A percentile compares a stretch with the other conserved stretches of the same genome.
Conservation (phyloP, 2,329 filamentous ascomycete genomes). For the Alternaria novae-zelandiae region DNA sequence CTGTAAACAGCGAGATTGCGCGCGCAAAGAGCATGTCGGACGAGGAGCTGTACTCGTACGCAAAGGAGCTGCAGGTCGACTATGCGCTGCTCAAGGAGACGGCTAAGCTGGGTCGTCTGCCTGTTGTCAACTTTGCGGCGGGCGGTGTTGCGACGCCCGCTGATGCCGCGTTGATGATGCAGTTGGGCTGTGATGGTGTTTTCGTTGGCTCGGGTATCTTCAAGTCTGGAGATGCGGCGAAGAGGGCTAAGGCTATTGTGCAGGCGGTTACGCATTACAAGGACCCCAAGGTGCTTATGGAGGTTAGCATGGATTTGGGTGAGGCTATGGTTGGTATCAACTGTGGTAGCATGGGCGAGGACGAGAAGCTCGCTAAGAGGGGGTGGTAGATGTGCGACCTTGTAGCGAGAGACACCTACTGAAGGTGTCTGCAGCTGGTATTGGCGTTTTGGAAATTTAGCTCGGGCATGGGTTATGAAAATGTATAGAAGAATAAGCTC, state of each 20-base stretch:
- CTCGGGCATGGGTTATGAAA: not conserved
- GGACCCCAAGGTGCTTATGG: slow-evolving; percentile 82
- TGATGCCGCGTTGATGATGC: slow-evolving; percentile 98
- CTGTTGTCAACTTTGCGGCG: slow-evolving; percentile 97
- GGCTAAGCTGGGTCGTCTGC: slow-evolving; percentile 83
- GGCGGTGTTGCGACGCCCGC: slow-evolving; percentile 99
- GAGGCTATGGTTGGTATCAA: slow-evolving; percentile 99
- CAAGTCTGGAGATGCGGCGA: slow-evolving; percentile 89
- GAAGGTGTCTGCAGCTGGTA: not conserved
- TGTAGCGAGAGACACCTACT: not conserved
- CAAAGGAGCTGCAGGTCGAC: slow-evolving; percentile 81
- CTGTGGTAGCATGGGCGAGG: slow-evolving; percentile 75
- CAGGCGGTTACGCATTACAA: slow-evolving; percentile 90
- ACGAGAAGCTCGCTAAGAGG: slow-evolving; percentile 81
- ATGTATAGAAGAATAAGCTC: not conserved
- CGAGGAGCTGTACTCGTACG: slow-evolving; percentile 77
- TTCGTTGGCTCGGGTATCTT: slow-evolving; percentile 98
- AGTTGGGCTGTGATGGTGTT: slow-evolving; percentile 95
- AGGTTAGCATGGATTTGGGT: slow-evolving; percentile 87
- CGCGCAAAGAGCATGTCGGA: slow-evolving; percentile 70
- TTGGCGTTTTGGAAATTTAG: not conserved
- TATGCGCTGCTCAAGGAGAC: slow-evolving; percentile 83
- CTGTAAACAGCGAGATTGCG: slow-evolving; percentile 82
- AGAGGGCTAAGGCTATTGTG: slow-evolving; percentile 93
- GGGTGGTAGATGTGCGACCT: slow-evolving; percentile 68